Base-by-base conservation (phyloP, 2,329 filamentous ascomycete genomes). In the Fusarium oligoseptatum region DNA sequence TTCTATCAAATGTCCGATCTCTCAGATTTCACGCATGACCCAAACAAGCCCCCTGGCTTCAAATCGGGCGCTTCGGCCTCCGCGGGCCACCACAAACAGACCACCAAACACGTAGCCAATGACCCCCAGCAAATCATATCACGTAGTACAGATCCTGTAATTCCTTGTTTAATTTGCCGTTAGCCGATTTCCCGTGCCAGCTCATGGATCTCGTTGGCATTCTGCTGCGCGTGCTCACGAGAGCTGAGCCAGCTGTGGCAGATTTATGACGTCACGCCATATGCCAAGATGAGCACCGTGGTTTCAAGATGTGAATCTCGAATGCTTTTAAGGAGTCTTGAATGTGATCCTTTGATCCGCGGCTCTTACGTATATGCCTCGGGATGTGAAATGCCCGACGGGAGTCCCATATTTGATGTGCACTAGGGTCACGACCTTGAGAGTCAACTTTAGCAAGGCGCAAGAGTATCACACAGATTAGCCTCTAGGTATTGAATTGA, bases 61-160 rank as follows among this genome's bases (percentile, higher is more conserved):
- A 27, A 48, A 11, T 41, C 58, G 58, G 64, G 45, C 48, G 58
- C 24, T 67, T 67, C 64, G 64, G 64, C 20, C 58, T 67, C 64
- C 58, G 64, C 64, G 64, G 64, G 24, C 63, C 37, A 55, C 50
- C 34, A 27, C 36, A 27, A 39, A 39, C 56, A 39, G 56, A 27
- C 56, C 56, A 58, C 22, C 56, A 39, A 58, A 41, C 15, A 37
- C 22, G 56, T 58, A 39, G 36, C 17, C 36, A n/a, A 17, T 17
- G 10, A 14, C 10, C 22, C 34, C 56, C 15, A 27, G 56, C 56
- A 58, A 58, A 58, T 58, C 56, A 58, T n/a, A n/a, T 55, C 50
- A 20, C 50, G n/a, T 29, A 7, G 1, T 4, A 2, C 17, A 55
- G 50, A 55, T 55, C 50, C 50, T 55, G 50, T 32, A 55, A 32